Evolutionary conservation across 2,329 filamentous ascomycete species (phyloP), one percentile per base, ranked within the genome.

Genomic region (Purpureocillium lavendulum): DNA sequence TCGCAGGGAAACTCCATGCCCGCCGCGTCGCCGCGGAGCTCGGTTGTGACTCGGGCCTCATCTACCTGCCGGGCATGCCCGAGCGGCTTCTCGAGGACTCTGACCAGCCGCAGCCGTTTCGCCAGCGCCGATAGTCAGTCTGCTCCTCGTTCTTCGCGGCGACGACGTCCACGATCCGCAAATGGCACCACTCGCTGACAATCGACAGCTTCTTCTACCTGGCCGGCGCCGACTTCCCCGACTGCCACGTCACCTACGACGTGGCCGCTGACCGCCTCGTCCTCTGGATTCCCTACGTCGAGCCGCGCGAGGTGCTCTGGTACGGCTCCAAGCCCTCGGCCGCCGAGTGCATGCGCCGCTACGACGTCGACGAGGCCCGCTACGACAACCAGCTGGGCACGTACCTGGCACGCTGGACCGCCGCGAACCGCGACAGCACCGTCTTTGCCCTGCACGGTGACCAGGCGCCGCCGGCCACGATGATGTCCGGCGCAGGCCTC

Each of bases 261-360:
- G 69, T 79, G 36, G 61, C 55, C 16, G 62, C 63, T 10, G 82
- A 89, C 55, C 62, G 66, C 16, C 71, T 92, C 41, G 77, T 73
- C 5, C 73, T 90, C 21, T 92, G 83, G 73, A 78, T 90, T 35
- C 84, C 84, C 2, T 75, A 77, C 49, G 75, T 80, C 46, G 75
- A 84, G 47, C 75, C 74, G 12, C 68, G 66, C 13, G 67, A 73
- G 48, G 66, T 75, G 10, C 72, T 86, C 36, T 87, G 75, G 71
- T 76, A 75, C 51, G 82, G 82, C 13, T 68, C 66, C 28, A 75
- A 71, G 16, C 80, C 80, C 0, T 72, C 69, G 9, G 64, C 69
- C 10, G 71, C 80, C 12, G 77, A 85, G 42, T 82, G 81, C 41
- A 64, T 75, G 47, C 65, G 64, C 3, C 68, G 64, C 40, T 80